phyloP scores from a whole-genome alignment of 2,329 filamentous ascomycete genomes.

The Canariomyces notabilis region DNA sequence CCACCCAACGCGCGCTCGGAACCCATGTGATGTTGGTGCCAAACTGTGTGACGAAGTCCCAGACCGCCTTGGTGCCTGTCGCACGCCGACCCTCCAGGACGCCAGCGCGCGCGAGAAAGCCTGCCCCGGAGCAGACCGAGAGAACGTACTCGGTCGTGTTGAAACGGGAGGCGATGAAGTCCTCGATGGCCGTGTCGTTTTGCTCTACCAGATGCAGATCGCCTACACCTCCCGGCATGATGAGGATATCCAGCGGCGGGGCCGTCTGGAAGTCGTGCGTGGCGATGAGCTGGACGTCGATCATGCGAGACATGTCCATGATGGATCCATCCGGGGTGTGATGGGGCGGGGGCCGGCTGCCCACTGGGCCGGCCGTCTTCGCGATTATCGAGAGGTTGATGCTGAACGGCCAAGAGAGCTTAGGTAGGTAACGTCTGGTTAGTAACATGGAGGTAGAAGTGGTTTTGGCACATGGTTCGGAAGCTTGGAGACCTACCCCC shows the following conservation, averaged over 20 bases:
- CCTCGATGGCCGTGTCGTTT: slow-evolving; percentile 18
- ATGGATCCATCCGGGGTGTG: neutral
- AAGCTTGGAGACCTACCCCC: neutral
- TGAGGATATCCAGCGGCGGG: slow-evolving; percentile 25
- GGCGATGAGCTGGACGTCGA: slow-evolving; percentile 17
- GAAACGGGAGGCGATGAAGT: slow-evolving; percentile 16
- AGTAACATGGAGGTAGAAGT: neutral
- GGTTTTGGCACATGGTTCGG: no score
- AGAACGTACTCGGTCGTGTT: slow-evolving; percentile 25
- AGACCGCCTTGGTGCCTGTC: slow-evolving; percentile 47
- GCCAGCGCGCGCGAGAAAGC: slow-evolving; percentile 44
- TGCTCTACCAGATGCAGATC: slow-evolving; percentile 7
- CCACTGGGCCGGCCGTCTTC: slow-evolving; percentile 21
- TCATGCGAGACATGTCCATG: slow-evolving; percentile 9
- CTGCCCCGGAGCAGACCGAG: slow-evolving; percentile 45
- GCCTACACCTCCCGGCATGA: slow-evolving; percentile 26
- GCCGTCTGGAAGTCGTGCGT: slow-evolving; percentile 24
- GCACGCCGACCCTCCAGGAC: slow-evolving; percentile 46
- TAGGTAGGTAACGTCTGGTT: neutral
- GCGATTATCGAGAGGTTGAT: slow-evolving; percentile 28
- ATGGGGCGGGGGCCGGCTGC: slow-evolving; percentile 6
- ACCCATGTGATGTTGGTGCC: slow-evolving; percentile 44
- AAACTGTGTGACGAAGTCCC: slow-evolving; percentile 30
- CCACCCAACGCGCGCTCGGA: slow-evolving; percentile 46
- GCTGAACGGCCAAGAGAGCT: slow-evolving; percentile 18